Base-by-base conservation (phyloP, 106 monocot species). In the Dendrobium officinale region DNA sequence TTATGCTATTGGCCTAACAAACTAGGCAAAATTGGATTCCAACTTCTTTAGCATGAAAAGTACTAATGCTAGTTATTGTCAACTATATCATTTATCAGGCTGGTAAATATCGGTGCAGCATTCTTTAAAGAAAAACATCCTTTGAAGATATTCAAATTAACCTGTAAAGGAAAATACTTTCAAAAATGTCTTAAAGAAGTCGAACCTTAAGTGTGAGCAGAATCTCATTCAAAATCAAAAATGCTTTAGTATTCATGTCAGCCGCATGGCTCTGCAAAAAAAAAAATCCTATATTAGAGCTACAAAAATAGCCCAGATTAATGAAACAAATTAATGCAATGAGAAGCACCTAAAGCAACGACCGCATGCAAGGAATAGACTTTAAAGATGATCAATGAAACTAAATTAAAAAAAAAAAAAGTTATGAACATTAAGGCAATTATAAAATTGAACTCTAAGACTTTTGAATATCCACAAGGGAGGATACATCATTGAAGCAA, bases 191-290 rank as follows among this genome's bases (percentile, higher is more conserved):
- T n/a, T 81, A 68, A 19, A 5, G 1, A 16, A 5, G 5, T 61
- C 26, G 84, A 92, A 94, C 93, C 90, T 98, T 98, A 37, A 98
- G 80, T 75, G 88, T 78, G 42, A 92, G 47, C 72, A 98, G 91
- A 77, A 94, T 89, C 85, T 98, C 92, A 88, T 98, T 98, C 68
- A 98, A 59, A 72, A 98, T 87, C 4, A 92, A 51, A 83, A 98
- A 94, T 79, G 88, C 91, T 49, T 86, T 89, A 22, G 73, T 82
- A 54, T 89, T 79, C 42, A 45, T 47, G 73, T 81, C 78, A 73
- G 86, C 89, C 73, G 85, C 84, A 82, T 89, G 88, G 19, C 61
- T 84, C 97, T 97, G 90, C 77, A 86, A 82, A 48, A 83, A 82
- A 37, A 77, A 84, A 80, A 20, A 37, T 16, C 26, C 8, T 54